Evolutionary conservation across 2,329 filamentous ascomycete genomes (phyloP).

Genomic region (Mycosphaerelloides madeirae): DNA sequence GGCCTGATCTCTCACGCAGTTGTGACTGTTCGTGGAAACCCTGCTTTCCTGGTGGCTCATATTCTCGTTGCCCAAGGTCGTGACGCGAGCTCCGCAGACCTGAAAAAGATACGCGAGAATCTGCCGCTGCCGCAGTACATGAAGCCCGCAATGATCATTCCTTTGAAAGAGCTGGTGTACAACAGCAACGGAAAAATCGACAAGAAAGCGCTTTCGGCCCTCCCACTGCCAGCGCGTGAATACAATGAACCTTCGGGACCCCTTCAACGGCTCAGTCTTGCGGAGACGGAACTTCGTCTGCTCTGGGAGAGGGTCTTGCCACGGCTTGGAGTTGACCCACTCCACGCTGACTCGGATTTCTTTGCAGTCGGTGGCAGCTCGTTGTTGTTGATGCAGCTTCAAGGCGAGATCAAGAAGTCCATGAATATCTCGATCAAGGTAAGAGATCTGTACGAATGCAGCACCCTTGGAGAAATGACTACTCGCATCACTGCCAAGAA

Average conservation of each 20-base stretch:
- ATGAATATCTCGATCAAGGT: constrained; percentile 35
- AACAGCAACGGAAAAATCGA: constrained; percentile 31
- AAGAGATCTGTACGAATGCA: constrained; percentile 36
- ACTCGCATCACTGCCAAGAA: constrained; percentile 26
- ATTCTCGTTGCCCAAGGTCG: constrained; percentile 22
- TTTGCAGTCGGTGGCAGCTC: constrained; percentile 43
- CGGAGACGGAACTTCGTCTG: constrained; percentile 14
- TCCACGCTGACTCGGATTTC: constrained; percentile 34
- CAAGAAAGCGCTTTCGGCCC: constrained; percentile 20
- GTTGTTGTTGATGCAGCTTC: constrained; percentile 38
- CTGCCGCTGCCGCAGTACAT: constrained; percentile 37
- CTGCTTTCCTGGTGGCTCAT: constrained; percentile 31
- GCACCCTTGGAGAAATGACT: constrained; percentile 41
- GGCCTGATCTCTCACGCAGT: constrained; percentile 28
- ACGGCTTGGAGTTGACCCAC: constrained; percentile 10
- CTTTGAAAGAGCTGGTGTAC: constrained; percentile 26
- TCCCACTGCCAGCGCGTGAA: constrained; percentile 17
- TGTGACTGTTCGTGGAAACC: constrained; percentile 20
- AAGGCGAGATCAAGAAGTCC: constrained; percentile 29
- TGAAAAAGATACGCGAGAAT: constrained; percentile 14
- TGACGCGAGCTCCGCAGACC: background rate
- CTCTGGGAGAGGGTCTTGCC: constrained; percentile 13
- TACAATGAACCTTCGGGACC: background rate
- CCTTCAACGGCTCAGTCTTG: constrained; percentile 7
- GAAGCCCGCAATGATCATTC: constrained; percentile 31